These are phyloP conservation scores for Jamesozyma piceae DNA, from an alignment of 805 yeast species.

Conservation along the genomic window DNA sequence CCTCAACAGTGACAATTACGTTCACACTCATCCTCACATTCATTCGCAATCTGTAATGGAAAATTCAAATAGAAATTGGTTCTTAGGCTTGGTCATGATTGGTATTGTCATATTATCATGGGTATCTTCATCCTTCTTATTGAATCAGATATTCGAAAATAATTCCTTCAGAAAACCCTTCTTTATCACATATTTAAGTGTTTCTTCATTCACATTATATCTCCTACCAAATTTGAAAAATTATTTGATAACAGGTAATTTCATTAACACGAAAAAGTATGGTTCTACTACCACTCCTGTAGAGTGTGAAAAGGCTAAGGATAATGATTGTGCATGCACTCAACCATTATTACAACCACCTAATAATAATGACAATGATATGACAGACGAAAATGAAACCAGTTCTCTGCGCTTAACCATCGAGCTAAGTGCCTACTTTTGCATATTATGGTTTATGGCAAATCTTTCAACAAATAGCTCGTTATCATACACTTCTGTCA, in stretches of 20 bases:
- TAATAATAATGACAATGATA: background rate
- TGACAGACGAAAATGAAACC: background rate
- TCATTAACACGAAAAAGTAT: no score
- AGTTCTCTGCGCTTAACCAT: conserved; percentile 46
- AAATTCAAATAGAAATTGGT: background rate
- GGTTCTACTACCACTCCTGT: background rate
- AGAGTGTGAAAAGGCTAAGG: background rate
- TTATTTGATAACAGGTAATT: background rate
- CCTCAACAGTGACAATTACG: no score
- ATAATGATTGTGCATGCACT: background rate
- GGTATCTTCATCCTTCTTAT: conserved; percentile 79
- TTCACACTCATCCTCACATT: background rate
- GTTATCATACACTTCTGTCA: conserved; percentile 75
- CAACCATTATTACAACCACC: background rate
- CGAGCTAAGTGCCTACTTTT: conserved; percentile 60
- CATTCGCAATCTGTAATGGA: background rate
- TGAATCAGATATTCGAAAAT: conserved; percentile 60
- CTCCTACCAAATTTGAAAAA: conserved; percentile 40
- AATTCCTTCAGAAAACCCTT: conserved; percentile 74
- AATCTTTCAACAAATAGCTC: conserved; percentile 79
- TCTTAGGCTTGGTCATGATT: conserved; percentile 59
- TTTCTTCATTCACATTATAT: conserved; percentile 70
- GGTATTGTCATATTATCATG: conserved; percentile 69
- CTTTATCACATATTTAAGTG: conserved; percentile 78
- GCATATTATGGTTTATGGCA: conserved; percentile 78